These are phyloP conservation scores for Platanus orientalis DNA, from an alignment of 164 flowering plant species.

Conservation along the genomic window DNA sequence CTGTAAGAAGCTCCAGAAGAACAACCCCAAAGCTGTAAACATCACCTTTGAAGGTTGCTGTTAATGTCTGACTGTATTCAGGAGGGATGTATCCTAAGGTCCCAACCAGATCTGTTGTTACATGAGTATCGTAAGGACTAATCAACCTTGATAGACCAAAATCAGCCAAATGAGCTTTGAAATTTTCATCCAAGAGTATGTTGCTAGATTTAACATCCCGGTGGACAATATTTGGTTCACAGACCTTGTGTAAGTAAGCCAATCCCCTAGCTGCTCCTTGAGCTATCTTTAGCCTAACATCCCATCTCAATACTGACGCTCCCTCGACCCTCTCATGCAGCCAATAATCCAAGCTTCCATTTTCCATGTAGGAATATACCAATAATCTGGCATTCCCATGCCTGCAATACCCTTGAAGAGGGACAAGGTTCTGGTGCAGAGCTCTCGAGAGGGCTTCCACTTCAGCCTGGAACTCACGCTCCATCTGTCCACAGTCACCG, in stretches of 20 bases:
- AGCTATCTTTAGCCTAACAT: slow-evolving; percentile 54
- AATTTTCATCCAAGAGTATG: slow-evolving; percentile 63
- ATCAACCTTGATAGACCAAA: slow-evolving; percentile 76
- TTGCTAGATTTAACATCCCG: slow-evolving; percentile 83
- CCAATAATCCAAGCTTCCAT: slow-evolving; percentile 91
- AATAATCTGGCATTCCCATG: slow-evolving; percentile 59
- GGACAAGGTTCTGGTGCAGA: slow-evolving; percentile 77
- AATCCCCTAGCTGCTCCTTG: slow-evolving; percentile 72
- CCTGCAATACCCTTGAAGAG: slow-evolving; percentile 77
- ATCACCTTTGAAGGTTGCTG: slow-evolving; percentile 79
- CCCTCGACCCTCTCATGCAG: slow-evolving; percentile 68
- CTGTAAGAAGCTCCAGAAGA: slow-evolving; percentile 74
- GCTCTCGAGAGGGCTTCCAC: slow-evolving; percentile 83
- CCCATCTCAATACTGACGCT: slow-evolving; percentile 48
- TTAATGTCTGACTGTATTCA: slow-evolving; percentile 66
- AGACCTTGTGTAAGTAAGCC: slow-evolving; percentile 68
- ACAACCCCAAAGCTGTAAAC: slow-evolving; percentile 89
- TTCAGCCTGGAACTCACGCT: slow-evolving; percentile 77
- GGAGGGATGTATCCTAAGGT: slow-evolving; percentile 89
- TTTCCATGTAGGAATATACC: slow-evolving; percentile 81
- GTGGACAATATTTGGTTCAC: slow-evolving; percentile 70
- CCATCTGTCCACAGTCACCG: slow-evolving; percentile 85
- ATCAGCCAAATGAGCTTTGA: slow-evolving; percentile 85
- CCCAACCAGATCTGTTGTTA: slow-evolving; percentile 82
- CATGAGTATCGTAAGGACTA: slow-evolving; percentile 79